Conservation (phyloP, 257 asterid genomes). For the Przewalskia tangutica region DNA sequence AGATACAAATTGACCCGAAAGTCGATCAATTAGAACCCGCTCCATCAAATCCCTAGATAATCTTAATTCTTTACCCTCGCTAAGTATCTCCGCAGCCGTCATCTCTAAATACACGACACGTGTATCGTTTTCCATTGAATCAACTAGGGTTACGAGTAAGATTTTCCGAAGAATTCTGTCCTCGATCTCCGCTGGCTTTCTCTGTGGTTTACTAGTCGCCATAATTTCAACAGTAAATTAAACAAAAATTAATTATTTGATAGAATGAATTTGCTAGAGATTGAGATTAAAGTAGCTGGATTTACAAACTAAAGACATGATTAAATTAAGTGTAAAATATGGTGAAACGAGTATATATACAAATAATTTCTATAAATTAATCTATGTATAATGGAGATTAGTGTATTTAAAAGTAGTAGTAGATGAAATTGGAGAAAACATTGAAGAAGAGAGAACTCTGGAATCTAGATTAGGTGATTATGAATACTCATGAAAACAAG, state of each 20-base stretch:
- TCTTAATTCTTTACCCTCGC: conserved; percentile 69
- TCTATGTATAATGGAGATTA: background rate
- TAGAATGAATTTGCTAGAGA: background rate
- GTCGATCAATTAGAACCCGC: conserved; percentile 73
- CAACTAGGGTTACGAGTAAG: conserved; percentile 53
- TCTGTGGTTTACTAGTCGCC: conserved; percentile 62
- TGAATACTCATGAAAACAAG: no score
- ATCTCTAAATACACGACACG: conserved; percentile 57
- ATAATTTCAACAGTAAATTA: conserved; percentile 17
- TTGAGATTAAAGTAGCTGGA: background rate
- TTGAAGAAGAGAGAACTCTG: background rate
- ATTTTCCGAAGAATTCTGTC: conserved; percentile 78
- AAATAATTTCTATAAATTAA: background rate
- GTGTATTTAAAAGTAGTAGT: no score
- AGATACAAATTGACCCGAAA: conserved; percentile 47
- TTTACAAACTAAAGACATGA: background rate
- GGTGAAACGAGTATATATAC: background rate
- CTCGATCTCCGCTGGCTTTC: conserved; percentile 80
- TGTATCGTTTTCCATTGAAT: conserved; percentile 66
- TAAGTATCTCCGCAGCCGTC: conserved; percentile 82
- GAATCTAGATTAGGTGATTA: background rate
- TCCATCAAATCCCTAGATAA: conserved; percentile 73
- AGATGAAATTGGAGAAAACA: background rate
- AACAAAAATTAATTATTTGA: background rate
- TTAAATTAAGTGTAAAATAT: background rate